Base-by-base conservation (phyloP, 108 stramenopile genomes). In the Nannochloropsis oceanica region DNA sequence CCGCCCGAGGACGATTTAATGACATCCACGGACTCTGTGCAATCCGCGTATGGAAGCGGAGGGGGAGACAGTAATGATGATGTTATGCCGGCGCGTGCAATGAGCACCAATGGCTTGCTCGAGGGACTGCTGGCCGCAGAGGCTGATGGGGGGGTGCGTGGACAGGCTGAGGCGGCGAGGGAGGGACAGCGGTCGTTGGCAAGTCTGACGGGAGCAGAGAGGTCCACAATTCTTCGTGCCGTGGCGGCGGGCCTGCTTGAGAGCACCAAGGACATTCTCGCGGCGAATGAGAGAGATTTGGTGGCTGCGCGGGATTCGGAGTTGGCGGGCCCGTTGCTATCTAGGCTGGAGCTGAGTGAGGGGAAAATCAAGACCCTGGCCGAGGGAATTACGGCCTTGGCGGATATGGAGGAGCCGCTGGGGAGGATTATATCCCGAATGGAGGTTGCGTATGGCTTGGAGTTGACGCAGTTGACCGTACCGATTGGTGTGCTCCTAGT, bases 401-500 rank as follows among this genome's bases (percentile, higher is more conserved):
- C 89, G 42, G 44, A 44, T 8, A 79, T 24, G 44, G 80, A 84
- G 18, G 92, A 92, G 80, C 92, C 92, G 13, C 43, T 91, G 27
- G 84, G 88, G 12, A 79, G 87, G 84, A 85, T 86, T 44, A 79
- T 81, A 22, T 85, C 86, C 27, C 88, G 84, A 11, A 80, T 87
- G 25, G 97, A 98, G 90, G 83, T 99, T n/a, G 91, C 94, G 11
- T 95, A 95, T 79, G 96, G 96, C 46, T 89, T 98, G 84, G 92
- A 92, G 73, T 93, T 99, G 24, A 93, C 94, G 25, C 81, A 88
- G 85, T 73, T 93, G 26, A 96, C 97, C 10, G 94, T 94, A 0
- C 95, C 99, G 27, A 97, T 99, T 90, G 99, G 99, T 12, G 97
- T 99, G 22, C 87, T 99, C 43, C 94, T 97, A 92, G 94, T 99